These are phyloP conservation scores for Chlamydomonas reinhardtii DNA, from an alignment of 163 green algal species.

Conservation along the genomic window DNA sequence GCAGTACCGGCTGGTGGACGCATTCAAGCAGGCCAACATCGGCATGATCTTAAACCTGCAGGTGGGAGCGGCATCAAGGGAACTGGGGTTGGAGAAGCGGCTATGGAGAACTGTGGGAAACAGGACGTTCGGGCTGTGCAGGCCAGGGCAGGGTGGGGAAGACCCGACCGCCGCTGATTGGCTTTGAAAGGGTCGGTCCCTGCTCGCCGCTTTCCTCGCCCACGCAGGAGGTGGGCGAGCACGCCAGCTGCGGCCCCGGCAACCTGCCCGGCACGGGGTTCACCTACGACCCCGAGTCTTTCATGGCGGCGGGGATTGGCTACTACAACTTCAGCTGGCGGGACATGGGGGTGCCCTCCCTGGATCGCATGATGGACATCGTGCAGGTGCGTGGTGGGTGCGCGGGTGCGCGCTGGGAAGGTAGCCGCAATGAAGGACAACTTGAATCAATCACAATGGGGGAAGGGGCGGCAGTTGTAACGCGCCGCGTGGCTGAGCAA, in stretches of 20 bases:
- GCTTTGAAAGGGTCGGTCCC: no score
- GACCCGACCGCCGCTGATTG: no score
- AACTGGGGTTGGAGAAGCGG: not conserved
- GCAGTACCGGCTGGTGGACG: constrained; percentile 56
- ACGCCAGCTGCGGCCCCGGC: constrained; percentile 78
- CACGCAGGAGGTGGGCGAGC: constrained; percentile 74
- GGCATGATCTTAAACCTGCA: constrained; percentile 83
- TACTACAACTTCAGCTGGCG: constrained; percentile 80
- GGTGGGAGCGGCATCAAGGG: constrained; percentile 44
- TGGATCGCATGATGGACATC: constrained; percentile 80
- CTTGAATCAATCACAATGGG: no score
- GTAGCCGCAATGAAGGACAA: no score
- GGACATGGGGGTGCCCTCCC: constrained; percentile 79
- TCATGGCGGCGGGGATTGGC: constrained; percentile 72
- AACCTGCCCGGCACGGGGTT: constrained; percentile 72
- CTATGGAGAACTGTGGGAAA: no score
- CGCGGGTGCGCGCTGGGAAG: not conserved
- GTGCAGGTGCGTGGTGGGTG: constrained; percentile 75
- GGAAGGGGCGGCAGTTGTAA: not conserved
- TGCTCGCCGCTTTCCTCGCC: not conserved
- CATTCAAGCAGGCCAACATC: constrained; percentile 66
- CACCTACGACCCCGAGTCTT: constrained; percentile 78
- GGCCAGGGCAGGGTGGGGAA: no score
- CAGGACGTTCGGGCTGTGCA: no score
- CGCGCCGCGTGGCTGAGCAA: no score